Percentiles rank a stretch among this genome's conserved stretches.
Conservation (phyloP, 768 basidiomycete genomes). For the Auricularia sp. region DNA sequence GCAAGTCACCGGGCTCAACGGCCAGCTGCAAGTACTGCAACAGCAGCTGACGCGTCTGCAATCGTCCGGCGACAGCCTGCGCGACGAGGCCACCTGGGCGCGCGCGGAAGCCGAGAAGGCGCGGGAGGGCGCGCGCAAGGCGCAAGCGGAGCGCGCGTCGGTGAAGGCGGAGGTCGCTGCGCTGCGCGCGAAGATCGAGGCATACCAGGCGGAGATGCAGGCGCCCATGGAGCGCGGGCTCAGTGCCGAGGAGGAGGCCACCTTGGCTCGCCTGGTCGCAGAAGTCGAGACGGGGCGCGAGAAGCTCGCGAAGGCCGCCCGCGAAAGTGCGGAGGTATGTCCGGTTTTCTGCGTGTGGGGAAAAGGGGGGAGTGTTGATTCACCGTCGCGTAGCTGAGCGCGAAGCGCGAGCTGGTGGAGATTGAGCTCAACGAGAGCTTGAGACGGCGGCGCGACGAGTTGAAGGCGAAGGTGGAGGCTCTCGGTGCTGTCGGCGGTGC, state of each 20-base stretch:
- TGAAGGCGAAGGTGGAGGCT: constrained; percentile 64
- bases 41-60: constrained; percentile 44
- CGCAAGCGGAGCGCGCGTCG: constrained; percentile 62
- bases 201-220: constrained; percentile 57
- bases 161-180: constrained; percentile 59
- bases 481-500: constrained; percentile 42
- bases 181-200: constrained; percentile 50
- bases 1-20: constrained; percentile 67
- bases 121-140: constrained; percentile 43
- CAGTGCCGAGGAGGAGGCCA: constrained; percentile 56
- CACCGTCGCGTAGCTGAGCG: constrained; percentile 41
- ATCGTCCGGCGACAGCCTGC: constrained; percentile 54
- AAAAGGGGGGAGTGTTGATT: too few relatives aligned
- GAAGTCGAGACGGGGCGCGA: constrained; percentile 69
- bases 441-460: constrained; percentile 65
- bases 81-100: constrained; percentile 49
- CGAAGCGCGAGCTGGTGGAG: constrained; percentile 70
- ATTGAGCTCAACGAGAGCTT: constrained; percentile 91
- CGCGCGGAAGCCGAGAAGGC: constrained; percentile 63
- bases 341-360: neutral
- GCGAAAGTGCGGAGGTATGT: constrained; percentile 57
- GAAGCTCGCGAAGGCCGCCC: constrained; percentile 41
- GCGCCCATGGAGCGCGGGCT: constrained; percentile 69
- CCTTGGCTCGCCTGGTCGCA: constrained; percentile 56
- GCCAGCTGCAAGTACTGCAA: constrained; percentile 63